phyloP scores from a whole-genome alignment of 2,329 filamentous ascomycete species.

The Bertia moriformis region DNA sequence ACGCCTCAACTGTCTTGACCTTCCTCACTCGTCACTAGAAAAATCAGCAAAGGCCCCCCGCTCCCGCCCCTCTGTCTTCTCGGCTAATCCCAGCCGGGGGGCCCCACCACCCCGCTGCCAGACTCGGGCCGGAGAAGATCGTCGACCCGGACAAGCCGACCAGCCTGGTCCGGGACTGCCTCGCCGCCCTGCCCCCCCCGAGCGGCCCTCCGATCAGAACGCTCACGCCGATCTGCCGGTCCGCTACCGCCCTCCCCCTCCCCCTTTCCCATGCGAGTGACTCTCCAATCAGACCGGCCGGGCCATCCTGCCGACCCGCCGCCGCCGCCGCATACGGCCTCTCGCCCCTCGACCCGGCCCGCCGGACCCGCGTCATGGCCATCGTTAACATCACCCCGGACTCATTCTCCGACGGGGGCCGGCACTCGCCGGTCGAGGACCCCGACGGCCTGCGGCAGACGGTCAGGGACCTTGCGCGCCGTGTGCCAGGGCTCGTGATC shows the following conservation, averaged over 20 bases:
- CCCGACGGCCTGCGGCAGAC: conserved; percentile 24
- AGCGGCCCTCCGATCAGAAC: conserved; percentile 22
- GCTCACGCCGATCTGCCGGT: conserved; percentile 6
- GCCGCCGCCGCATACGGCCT: conserved; percentile 16
- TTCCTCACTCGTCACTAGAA: no score
- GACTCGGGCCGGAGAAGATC: conserved; percentile 38
- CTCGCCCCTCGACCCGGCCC: conserved; percentile 25
- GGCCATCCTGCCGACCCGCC: conserved; percentile 8
- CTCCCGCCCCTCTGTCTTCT: no score
- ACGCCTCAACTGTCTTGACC: no score
- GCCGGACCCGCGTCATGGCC: conserved; percentile 45
- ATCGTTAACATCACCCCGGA: conserved; percentile 57
- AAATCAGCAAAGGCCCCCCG: no score
- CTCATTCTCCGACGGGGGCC: conserved; percentile 54
- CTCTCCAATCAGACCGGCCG: no score
- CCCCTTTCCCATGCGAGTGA: no score
- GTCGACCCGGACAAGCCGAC: conserved; percentile 38
- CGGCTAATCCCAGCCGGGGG: no score
- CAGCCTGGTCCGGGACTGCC: conserved; percentile 44
- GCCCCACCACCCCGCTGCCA: no score
- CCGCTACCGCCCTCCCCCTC: conserved; percentile 1
- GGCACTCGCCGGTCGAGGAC: no score
- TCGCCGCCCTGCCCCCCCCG: conserved; percentile 43
- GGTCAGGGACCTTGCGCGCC: no score
- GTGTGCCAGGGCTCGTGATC: conserved; percentile 40